These are phyloP conservation scores for Fomitopsis palustris DNA, from an alignment of 1,284 basidiomycete genomes.

Conservation along the genomic window DNA sequence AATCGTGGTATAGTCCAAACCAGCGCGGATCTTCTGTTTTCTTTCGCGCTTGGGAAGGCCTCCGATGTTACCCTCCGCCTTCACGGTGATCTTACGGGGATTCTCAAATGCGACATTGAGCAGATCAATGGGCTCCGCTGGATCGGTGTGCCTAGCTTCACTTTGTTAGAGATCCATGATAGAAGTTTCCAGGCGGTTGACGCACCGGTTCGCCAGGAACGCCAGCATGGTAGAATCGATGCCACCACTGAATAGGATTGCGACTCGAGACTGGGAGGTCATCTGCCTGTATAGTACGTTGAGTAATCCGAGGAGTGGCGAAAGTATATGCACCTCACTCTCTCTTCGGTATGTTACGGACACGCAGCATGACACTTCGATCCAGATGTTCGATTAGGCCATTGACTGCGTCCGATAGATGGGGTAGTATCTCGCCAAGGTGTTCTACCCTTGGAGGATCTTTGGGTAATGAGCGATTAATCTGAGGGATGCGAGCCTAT, in stretches of 20 bases:
- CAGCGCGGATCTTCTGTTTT: slow-evolving; percentile 28
- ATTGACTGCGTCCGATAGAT: slow-evolving; percentile 45
- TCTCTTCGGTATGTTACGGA: slow-evolving; percentile 50
- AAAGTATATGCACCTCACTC: slow-evolving; percentile 27
- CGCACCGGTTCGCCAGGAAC: slow-evolving; percentile 71
- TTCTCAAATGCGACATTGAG: slow-evolving; percentile 97
- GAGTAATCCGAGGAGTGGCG: not conserved
- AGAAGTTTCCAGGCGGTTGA: slow-evolving; percentile 1
- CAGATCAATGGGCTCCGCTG: slow-evolving; percentile 84
- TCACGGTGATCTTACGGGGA: slow-evolving; percentile 62
- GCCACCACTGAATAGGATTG: slow-evolving; percentile 93
- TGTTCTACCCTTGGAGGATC: slow-evolving; percentile 28
- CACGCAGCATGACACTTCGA: slow-evolving; percentile 56
- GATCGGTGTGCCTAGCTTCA: slow-evolving; percentile 57
- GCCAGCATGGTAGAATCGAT: slow-evolving; percentile 90
- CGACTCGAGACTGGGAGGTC: slow-evolving; percentile 57
- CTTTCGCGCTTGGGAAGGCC: slow-evolving; percentile 39
- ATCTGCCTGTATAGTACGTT: slow-evolving; percentile 11
- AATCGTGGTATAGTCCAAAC: slow-evolving; percentile 19
- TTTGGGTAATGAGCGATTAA: slow-evolving; percentile 46
- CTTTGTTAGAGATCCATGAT: not conserved
- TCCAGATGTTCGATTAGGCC: slow-evolving; percentile 51
- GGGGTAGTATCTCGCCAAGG: slow-evolving; percentile 36
- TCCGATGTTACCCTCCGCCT: slow-evolving; percentile 44
- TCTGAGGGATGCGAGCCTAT: slow-evolving; percentile 42